A percentile compares a stretch with the other conserved stretches of the same genome.
phyloP scores from a whole-genome alignment of 768 basidiomycete species.

The Ramaria sp. region DNA sequence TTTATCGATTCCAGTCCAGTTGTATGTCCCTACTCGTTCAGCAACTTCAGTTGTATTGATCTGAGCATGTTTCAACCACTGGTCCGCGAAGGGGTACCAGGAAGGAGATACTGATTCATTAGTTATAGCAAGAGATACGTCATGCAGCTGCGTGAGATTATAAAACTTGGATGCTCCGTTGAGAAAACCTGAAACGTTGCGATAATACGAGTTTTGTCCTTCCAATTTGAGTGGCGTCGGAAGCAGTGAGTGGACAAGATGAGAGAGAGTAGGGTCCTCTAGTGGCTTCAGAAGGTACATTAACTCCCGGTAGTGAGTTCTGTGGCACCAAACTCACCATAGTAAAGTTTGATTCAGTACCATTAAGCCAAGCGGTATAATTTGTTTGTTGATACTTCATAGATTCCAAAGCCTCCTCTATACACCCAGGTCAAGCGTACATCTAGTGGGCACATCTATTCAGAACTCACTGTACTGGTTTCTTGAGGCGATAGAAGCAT shows the following conservation, averaged over 20 bases:
- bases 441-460: not conserved
- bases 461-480: conserved; percentile 3
- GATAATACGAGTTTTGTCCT: conserved; percentile 45
- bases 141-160: conserved; percentile 43
- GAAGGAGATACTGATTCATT: conserved; percentile 24
- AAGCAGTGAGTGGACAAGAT: conserved; percentile 40
- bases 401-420: conserved; percentile 45
- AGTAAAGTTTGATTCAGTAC: conserved; percentile 52
- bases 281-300: conserved; percentile 29
- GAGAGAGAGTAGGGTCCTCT: conserved; percentile 29
- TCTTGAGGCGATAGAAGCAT: not conserved
- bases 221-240: conserved; percentile 34
- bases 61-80: conserved; percentile 43
- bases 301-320: too few species aligned
- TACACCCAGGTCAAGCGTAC: conserved; percentile 47
- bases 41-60: conserved; percentile 21
- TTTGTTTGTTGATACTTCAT: conserved; percentile 55
- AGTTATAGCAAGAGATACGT: conserved; percentile 19
- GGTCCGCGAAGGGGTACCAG: conserved; percentile 42
- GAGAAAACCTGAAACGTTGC: conserved; percentile 72
- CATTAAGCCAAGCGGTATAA: conserved; percentile 67
- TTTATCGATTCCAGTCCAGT: conserved; percentile 57
- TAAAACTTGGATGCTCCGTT: conserved; percentile 49
- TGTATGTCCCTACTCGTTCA: conserved; percentile 47
- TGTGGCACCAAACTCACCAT: conserved; percentile 28